These are phyloP conservation scores for Melastoma candidum DNA, from an alignment of 441 rosid species.

Conservation along the genomic window DNA sequence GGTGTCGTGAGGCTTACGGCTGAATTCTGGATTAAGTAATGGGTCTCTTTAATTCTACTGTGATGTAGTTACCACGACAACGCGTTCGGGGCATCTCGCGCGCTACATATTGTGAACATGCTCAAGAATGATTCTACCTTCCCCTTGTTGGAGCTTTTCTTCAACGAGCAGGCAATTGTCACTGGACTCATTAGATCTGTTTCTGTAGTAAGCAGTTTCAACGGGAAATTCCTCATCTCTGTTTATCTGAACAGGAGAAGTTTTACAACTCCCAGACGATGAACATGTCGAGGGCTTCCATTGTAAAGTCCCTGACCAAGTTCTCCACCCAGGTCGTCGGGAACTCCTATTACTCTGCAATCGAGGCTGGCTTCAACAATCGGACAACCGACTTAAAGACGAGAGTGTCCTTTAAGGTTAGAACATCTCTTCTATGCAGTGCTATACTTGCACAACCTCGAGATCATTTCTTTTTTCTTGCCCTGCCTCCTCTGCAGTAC, in stretches of 20 bases:
- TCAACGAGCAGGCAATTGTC: slow-evolving; percentile 47
- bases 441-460: too few relatives aligned
- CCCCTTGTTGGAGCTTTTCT: slow-evolving; percentile 50
- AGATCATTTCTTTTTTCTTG: too few relatives aligned
- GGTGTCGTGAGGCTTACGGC: too few relatives aligned
- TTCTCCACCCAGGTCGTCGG: slow-evolving; percentile 39
- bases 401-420: slow-evolving; percentile 76
- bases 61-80: too few relatives aligned
- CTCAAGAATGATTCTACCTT: slow-evolving; percentile 51
- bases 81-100: slow-evolving; percentile 5
- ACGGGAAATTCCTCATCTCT: background rate
- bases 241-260: slow-evolving; percentile 28
- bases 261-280: slow-evolving; percentile 35
- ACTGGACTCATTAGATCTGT: background rate
- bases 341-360: slow-evolving; percentile 29
- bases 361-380: slow-evolving; percentile 50
- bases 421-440: background rate
- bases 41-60: too few relatives aligned
- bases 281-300: too few relatives aligned
- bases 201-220: background rate
- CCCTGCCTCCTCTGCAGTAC: slow-evolving; percentile 29
- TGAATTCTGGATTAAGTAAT: too few relatives aligned
- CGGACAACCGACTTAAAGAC: slow-evolving; percentile 50
- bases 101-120: slow-evolving; percentile 53
- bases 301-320: slow-evolving; percentile 6